Base-by-base conservation (phyloP, 495 filamentous ascomycete genomes). In the Glonium stellatum region DNA sequence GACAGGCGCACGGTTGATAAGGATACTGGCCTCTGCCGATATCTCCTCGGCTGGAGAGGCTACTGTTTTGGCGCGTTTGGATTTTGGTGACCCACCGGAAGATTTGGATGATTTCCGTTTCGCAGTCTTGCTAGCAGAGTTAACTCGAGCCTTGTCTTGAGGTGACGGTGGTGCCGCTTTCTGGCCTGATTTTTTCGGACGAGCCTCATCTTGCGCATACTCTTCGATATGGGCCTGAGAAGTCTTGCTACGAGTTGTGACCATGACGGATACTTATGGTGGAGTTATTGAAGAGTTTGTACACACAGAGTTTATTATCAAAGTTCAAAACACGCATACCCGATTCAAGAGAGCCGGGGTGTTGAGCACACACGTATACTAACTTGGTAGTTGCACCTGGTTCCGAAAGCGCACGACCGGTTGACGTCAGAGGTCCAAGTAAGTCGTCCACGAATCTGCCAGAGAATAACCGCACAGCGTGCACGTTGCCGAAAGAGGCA, bases 1-100 rank as follows among this genome's bases (percentile, higher is more conserved):
- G 1, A 65, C 65, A 1, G 65, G 65, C 19, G 62, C 65, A 25
- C 65, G 62, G 31, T 68, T 68, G 52, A 60, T 60, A 41, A 58
- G 10, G 27, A 58, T 58, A 23, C 25, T 27, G 15, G 8, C 15
- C 36, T 39, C 15, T 39, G 8, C 36, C 36, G 36, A 39, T n/a
- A 19, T 4, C 5, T 41, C 41, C 5, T 48, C 55, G 5, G 47
- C 55, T 22, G n/a, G 18, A 5, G 6, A 4, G 8, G 11, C 31
- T 22, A 15, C 5, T 56, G 25, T 44, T 42, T 25, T 12, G 6
- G 54, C 8, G 6, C 36, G 34, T 58, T 42, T 58, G 47, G 47
- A 8, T 18, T 8, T 8, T 6, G 47, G 6, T 8, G 22, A 9
- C 47, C 18, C 19, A 9, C 47, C 22, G 10, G 47, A 50, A 18